Percentiles rank a stretch among this genome's conserved stretches.
Evolutionary conservation across 495 filamentous ascomycete genomes (phyloP).

Genomic region (Copromyces sp.): DNA sequence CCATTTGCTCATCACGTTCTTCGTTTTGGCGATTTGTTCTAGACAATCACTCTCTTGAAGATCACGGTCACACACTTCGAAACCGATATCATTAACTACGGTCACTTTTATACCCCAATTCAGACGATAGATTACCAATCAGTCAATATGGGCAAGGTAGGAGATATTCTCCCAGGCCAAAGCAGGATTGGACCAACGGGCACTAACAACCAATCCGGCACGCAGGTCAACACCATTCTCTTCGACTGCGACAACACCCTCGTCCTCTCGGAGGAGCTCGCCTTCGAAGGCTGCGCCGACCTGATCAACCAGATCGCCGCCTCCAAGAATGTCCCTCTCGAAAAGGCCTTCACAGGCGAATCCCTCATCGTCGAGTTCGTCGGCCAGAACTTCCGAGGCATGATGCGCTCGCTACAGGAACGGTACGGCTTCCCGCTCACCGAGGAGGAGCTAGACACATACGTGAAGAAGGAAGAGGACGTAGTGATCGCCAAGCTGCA

Average conservation of each 20-base stretch:
- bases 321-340: slow-evolving; percentile 44
- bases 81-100: background rate
- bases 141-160: slow-evolving; percentile 13
- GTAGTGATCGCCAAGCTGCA: slow-evolving; percentile 77
- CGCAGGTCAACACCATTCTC: slow-evolving; percentile 47
- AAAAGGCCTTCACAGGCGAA: slow-evolving; percentile 66
- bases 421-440: slow-evolving; percentile 65
- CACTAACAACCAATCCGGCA: background rate
- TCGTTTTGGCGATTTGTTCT: background rate
- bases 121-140: background rate
- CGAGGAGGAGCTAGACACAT: slow-evolving; percentile 58
- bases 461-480: slow-evolving; percentile 73
- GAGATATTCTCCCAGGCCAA: background rate
- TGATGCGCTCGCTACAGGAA: slow-evolving; percentile 60
- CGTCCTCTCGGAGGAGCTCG: slow-evolving; percentile 81
- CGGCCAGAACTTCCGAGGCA: slow-evolving; percentile 93
- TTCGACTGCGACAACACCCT: slow-evolving; percentile 98
- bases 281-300: slow-evolving; percentile 90
- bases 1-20: background rate
- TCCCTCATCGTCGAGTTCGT: slow-evolving; percentile 81
- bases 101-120: background rate
- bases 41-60: background rate
- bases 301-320: slow-evolving; percentile 84
- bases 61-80: background rate
- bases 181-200: background rate